Evolutionary conservation across 306 rosid genomes (phyloP).

Genomic region (Cucumis cinereus): DNA sequence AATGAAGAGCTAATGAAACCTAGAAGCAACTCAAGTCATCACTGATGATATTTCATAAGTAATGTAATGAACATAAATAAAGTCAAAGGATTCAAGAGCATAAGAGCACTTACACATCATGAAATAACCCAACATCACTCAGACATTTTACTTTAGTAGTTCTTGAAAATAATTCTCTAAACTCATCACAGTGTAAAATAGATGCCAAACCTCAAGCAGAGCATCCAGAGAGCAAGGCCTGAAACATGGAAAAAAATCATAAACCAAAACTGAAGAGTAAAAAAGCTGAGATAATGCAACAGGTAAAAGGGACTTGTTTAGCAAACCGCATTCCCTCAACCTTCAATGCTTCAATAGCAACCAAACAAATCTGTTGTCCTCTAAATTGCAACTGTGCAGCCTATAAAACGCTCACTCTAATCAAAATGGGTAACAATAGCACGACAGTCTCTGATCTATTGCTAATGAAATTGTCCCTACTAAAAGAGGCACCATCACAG

Average conservation of each 20-base stretch:
- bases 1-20: constrained; percentile 6
- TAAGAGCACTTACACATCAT: constrained; percentile 55
- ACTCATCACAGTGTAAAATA: constrained; percentile 83
- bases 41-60: not conserved
- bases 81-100: not conserved
- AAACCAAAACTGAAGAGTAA: not conserved
- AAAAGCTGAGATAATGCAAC: not conserved
- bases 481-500: constrained; percentile 92
- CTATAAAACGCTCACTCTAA: constrained; percentile 16
- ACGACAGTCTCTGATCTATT: not conserved
- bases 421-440: not conserved
- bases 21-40: not conserved
- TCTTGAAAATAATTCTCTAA: constrained; percentile 41
- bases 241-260: constrained; percentile 8
- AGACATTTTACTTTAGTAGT: constrained; percentile 76
- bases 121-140: constrained; percentile 93
- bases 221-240: constrained; percentile 96
- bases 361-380: constrained; percentile 81
- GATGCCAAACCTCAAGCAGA: constrained; percentile 98
- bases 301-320: constrained; percentile 37
- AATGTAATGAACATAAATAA: not conserved
- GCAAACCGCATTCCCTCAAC: constrained; percentile 81
- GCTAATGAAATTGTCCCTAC: constrained; percentile 32
- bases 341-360: constrained; percentile 82
- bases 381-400: constrained; percentile 62